Evolutionary conservation across 1,284 basidiomycete genomes (phyloP).

Genomic region (Salmacisia buchloeana): DNA sequence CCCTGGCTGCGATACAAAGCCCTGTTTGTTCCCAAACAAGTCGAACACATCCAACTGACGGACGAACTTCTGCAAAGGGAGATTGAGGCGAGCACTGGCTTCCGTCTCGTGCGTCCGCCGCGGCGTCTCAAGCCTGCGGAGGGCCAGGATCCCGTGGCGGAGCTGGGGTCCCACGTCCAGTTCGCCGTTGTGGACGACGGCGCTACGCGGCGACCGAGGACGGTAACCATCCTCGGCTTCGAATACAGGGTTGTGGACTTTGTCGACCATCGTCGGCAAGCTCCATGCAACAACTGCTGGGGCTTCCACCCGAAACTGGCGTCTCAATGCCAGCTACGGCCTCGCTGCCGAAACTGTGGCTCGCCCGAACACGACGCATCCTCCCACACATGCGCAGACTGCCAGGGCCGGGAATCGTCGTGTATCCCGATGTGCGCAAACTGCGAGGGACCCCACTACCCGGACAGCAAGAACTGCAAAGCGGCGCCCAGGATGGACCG

Average conservation of each 20-base stretch:
- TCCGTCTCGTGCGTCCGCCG: not conserved
- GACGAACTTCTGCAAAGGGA: not conserved
- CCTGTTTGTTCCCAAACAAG: not conserved
- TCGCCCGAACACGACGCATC: not conserved
- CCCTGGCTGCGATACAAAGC: not conserved
- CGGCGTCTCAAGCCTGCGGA: not conserved
- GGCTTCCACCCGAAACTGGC: not conserved
- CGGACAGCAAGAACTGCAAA: too few species aligned
- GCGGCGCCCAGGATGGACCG: too few species aligned
- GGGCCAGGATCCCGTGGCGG: not conserved
- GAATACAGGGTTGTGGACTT: not conserved
- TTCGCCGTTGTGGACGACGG: not conserved
- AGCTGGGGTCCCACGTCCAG: not conserved
- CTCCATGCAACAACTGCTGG: not conserved
- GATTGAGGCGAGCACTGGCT: not conserved
- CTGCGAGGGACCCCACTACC: too few species aligned
- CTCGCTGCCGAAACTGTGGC: not conserved
- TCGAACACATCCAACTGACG: not conserved
- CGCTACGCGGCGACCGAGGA: not conserved
- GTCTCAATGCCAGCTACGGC: not conserved
- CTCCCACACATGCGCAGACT: not conserved
- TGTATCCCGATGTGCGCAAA: too few species aligned
- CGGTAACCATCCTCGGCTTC: not conserved
- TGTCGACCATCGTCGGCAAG: not conserved
- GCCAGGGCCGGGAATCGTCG: too few species aligned